Evolutionary conservation across 495 filamentous ascomycete species (phyloP).

Genomic region (Trichoderma virens): DNA sequence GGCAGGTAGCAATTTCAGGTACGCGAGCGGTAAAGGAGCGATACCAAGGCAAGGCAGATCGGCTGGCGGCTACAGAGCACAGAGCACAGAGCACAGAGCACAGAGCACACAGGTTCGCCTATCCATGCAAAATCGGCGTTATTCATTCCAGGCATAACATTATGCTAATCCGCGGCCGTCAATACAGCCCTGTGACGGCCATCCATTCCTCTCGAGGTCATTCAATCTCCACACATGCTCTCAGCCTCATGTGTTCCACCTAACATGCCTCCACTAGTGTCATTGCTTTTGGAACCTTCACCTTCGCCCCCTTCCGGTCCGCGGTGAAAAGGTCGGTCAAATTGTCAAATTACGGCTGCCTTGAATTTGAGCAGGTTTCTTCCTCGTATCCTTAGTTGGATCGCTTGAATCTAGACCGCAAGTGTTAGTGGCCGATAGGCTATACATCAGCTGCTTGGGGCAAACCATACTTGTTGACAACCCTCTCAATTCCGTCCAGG

Average conservation of each 20-base stretch:
- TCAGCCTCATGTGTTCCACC: background rate
- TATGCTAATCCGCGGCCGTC: background rate
- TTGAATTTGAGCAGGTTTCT: background rate
- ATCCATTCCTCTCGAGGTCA: background rate
- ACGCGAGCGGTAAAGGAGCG: no score
- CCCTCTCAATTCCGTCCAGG: constrained; percentile 81
- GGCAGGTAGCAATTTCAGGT: no score
- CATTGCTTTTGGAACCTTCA: background rate
- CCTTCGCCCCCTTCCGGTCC: background rate
- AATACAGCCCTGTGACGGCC: background rate
- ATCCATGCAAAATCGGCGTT: background rate
- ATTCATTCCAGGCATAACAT: background rate
- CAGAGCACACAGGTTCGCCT: no score
- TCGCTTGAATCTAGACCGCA: background rate
- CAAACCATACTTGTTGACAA: constrained; percentile 54
- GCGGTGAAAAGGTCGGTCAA: background rate
- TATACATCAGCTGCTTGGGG: background rate
- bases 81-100: no score
- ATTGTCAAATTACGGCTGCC: background rate
- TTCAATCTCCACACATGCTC: background rate
- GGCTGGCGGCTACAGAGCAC: no score
- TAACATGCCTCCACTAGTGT: background rate
- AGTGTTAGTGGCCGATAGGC: background rate
- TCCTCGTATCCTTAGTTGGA: background rate
- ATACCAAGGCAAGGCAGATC: no score